Percentiles rank a stretch among this genome's conserved stretches.
These are phyloP conservation scores for Fraxinus greggii DNA, from an alignment of 305 asterid species.

Conservation along the genomic window DNA sequence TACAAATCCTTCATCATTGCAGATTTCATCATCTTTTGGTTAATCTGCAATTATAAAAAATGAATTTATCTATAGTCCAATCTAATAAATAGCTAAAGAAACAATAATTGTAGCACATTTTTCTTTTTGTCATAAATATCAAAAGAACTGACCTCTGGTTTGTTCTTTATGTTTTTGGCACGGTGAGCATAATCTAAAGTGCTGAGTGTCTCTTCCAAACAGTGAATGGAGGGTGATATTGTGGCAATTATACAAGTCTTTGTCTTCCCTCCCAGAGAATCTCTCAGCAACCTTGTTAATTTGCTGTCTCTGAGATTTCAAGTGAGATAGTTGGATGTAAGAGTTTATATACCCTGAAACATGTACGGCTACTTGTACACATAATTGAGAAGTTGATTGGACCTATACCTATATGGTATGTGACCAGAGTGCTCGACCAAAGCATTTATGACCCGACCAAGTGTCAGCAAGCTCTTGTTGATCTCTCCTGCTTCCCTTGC, in stretches of 20 bases:
- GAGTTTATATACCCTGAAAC: neutral
- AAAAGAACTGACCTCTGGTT: conserved; percentile 48
- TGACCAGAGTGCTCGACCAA: conserved; percentile 52
- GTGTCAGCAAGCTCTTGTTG: conserved; percentile 56
- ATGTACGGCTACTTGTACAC: neutral
- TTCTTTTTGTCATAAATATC: neutral
- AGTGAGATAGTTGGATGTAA: neutral
- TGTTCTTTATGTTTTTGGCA: conserved; percentile 53
- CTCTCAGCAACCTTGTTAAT: conserved; percentile 56
- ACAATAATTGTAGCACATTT: neutral
- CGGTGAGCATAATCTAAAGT: conserved; percentile 56
- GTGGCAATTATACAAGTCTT: conserved; percentile 61
- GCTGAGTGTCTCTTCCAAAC: conserved; percentile 60
- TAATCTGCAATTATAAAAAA: conserved; percentile 31
- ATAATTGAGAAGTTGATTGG: neutral
- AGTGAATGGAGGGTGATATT: conserved; percentile 47
- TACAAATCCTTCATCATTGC: conserved; percentile 38
- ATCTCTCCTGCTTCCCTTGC: conserved; percentile 61
- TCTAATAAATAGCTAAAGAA: conserved; percentile 5
- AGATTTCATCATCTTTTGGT: conserved; percentile 42
- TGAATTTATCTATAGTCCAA: neutral
- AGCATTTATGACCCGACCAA: conserved; percentile 57
- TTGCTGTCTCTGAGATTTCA: conserved; percentile 49
- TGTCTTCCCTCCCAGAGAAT: conserved; percentile 57
- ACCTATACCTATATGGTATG: conserved; percentile 50